These are phyloP conservation scores for Cladophialophora yegresii DNA, from an alignment of 2,329 filamentous ascomycete genomes.

Conservation along the genomic window DNA sequence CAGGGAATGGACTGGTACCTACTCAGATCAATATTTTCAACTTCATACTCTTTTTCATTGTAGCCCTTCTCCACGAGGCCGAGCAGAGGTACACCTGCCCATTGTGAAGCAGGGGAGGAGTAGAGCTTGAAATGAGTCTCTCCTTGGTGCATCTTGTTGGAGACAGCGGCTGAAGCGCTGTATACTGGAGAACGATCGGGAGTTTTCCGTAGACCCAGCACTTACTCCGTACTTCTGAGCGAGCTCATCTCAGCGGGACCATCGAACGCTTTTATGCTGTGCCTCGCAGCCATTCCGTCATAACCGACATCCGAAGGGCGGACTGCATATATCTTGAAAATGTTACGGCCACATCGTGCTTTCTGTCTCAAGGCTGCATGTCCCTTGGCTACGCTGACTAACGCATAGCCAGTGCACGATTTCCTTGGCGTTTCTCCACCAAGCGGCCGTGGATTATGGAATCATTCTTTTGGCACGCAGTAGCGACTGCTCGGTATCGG, in stretches of 20 bases:
- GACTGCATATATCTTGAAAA: background rate
- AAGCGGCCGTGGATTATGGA: background rate
- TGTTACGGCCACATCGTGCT: background rate
- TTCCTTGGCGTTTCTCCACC: background rate
- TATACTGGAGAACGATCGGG: background rate
- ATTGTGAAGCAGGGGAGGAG: conserved; percentile 24
- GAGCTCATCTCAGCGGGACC: background rate
- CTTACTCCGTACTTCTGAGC: background rate
- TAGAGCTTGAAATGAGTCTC: conserved; percentile 23
- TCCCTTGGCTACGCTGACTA: background rate
- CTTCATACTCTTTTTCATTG: conserved; percentile 15
- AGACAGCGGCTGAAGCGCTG: background rate
- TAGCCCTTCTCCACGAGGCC: conserved; percentile 26
- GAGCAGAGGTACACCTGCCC: conserved; percentile 25
- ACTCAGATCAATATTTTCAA: conserved; percentile 23
- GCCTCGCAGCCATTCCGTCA: background rate
- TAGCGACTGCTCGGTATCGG: background rate
- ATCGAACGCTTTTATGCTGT: background rate
- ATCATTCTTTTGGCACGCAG: background rate
- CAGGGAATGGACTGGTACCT: background rate
- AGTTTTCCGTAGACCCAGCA: background rate
- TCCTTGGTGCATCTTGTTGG: conserved; percentile 1
- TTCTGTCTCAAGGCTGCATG: background rate
- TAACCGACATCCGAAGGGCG: background rate
- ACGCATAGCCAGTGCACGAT: background rate